Evolutionary conservation across 116 monocot genomes (phyloP).

Genomic region (Trichopus zeylanicus): DNA sequence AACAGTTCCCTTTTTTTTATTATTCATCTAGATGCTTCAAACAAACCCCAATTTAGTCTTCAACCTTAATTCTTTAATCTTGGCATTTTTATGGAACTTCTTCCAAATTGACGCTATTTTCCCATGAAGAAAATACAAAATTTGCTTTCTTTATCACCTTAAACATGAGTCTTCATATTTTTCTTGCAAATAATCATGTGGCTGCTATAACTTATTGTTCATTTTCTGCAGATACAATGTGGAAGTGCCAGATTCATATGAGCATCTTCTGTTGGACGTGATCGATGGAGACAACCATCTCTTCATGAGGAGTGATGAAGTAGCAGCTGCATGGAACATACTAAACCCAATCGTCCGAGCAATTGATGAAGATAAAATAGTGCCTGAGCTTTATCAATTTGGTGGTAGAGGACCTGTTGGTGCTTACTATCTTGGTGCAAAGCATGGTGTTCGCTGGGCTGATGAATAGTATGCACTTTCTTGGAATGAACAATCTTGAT

Average conservation of each 20-base stretch:
- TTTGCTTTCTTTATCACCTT: no score
- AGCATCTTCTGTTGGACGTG: constrained; percentile 77
- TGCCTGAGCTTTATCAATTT: constrained; percentile 66
- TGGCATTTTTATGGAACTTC: no score
- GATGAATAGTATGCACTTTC: constrained; percentile 34
- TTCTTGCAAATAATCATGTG: no score
- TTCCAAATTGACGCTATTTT: no score
- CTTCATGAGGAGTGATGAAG: constrained; percentile 78
- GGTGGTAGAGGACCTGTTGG: constrained; percentile 77
- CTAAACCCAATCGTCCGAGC: constrained; percentile 50
- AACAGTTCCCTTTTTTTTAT: no score
- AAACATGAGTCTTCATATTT: no score
- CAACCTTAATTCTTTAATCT: no score
- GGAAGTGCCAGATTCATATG: constrained; percentile 84
- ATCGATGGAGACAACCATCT: constrained; percentile 83
- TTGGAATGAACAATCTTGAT: not conserved
- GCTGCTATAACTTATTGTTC: no score
- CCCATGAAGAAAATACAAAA: no score
- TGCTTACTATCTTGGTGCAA: constrained; percentile 85
- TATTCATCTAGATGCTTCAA: not conserved
- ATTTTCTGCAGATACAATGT: constrained; percentile 52
- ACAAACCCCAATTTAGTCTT: not conserved
- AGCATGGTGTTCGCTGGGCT: constrained; percentile 83
- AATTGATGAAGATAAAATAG: constrained; percentile 50
- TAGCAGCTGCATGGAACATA: constrained; percentile 69